Conservation (phyloP, 257 asterid genomes). For the Solanum chaucha region DNA sequence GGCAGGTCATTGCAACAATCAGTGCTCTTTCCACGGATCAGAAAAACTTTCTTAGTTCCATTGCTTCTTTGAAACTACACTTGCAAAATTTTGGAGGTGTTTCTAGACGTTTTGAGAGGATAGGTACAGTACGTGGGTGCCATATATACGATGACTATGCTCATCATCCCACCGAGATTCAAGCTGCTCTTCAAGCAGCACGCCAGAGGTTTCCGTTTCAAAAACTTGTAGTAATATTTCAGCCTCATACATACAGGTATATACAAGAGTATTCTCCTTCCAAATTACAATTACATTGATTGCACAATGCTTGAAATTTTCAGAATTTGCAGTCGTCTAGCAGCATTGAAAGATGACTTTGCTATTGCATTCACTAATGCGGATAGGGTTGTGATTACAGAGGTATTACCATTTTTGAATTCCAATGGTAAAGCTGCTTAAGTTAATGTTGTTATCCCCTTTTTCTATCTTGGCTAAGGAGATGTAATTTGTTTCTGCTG, state of each 20-base stretch:
- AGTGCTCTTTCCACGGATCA: too few species aligned
- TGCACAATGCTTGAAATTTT: not conserved
- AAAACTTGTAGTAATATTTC: conserved; percentile 25
- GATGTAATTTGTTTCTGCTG: not conserved
- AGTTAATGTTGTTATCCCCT: not conserved
- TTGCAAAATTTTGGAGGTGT: too few species aligned
- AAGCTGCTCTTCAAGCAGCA: conserved; percentile 26
- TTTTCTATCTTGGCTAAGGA: not conserved
- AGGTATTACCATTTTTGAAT: conserved; percentile 11
- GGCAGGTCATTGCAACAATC: too few species aligned
- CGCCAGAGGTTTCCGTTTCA: conserved; percentile 21
- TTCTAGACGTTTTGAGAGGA: too few species aligned
- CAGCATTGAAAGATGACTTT: conserved; percentile 24
- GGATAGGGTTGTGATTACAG: conserved; percentile 23
- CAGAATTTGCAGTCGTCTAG: conserved; percentile 20
- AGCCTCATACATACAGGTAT: conserved; percentile 35
- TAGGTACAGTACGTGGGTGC: too few species aligned
- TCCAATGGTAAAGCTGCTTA: not conserved
- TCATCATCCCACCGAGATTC: conserved; percentile 26
- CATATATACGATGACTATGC: too few species aligned
- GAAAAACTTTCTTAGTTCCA: too few species aligned
- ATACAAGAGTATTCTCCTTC: not conserved
- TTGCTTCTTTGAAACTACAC: too few species aligned
- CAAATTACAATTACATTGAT: not conserved
- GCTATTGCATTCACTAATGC: conserved; percentile 24